Evolutionary conservation across 441 rosid species (phyloP).

Genomic region (Gossypium davidsonii): DNA sequence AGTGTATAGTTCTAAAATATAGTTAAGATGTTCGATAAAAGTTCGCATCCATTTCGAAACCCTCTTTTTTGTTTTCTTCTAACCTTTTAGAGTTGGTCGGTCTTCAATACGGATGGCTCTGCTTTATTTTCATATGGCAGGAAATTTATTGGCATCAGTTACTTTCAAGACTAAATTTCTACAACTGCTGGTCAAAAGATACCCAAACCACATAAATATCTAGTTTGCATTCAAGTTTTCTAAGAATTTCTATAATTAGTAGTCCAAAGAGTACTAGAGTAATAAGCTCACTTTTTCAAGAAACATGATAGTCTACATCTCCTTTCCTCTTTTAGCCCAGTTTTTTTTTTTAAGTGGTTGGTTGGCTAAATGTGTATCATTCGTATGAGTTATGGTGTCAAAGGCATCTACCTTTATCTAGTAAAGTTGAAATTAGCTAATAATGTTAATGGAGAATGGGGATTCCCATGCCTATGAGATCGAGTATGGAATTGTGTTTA

Average conservation of each 20-base stretch:
- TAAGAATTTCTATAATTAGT: not conserved
- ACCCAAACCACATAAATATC: not conserved
- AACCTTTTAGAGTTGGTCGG: not conserved
- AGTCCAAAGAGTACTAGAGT: not conserved
- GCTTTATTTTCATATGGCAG: not conserved
- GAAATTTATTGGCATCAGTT: not conserved
- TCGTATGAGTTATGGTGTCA: not conserved
- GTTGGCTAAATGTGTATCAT: not conserved
- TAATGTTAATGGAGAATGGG: not conserved
- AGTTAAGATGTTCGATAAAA: not conserved
- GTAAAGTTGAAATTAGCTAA: not conserved
- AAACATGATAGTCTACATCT: not conserved
- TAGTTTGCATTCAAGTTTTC: not conserved
- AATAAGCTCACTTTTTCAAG: not conserved
- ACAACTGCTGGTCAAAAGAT: not conserved
- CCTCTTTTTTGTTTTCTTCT: not conserved
- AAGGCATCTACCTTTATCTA: not conserved
- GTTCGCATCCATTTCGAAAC: conserved; percentile 3
- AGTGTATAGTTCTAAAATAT: not conserved
- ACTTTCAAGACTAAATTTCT: not conserved
- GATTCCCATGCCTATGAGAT: not conserved
- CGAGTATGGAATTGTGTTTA: too few species aligned
- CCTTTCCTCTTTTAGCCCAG: not conserved
- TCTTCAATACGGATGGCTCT: not conserved
- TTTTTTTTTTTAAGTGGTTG: not conserved